phyloP scores from a whole-genome alignment of 176 grass and related monocot genomes.

The Aegilops longissima region DNA sequence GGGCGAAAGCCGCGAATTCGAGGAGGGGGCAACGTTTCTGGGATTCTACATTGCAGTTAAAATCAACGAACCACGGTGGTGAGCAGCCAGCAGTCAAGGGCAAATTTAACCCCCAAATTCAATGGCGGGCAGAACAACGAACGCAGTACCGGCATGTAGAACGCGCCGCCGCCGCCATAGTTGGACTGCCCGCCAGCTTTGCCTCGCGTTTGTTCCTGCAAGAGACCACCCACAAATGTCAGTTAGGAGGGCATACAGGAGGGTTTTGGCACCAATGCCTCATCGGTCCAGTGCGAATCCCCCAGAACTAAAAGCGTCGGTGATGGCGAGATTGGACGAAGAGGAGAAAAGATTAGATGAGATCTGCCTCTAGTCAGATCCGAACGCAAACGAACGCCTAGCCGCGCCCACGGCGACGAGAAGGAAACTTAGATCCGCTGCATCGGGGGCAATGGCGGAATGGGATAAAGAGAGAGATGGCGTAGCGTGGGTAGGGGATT shows the following conservation, averaged over 20 bases:
- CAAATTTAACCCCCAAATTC: not conserved
- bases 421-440: slow-evolving; percentile 28
- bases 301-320: not conserved
- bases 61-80: not conserved
- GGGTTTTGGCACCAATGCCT: slow-evolving; percentile 22
- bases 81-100: not conserved
- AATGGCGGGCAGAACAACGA: not conserved
- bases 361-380: slow-evolving; percentile 36
- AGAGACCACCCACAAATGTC: not conserved
- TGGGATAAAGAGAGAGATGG: not conserved
- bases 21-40: slow-evolving; percentile 54
- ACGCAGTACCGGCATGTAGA: slow-evolving; percentile 54
- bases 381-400: not conserved
- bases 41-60: slow-evolving; percentile 53
- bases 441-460: slow-evolving; percentile 7
- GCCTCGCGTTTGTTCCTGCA: slow-evolving; percentile 48
- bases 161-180: slow-evolving; percentile 58
- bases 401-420: not conserved
- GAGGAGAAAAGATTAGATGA: slow-evolving; percentile 8
- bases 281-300: not conserved
- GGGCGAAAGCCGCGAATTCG: slow-evolving; percentile 87
- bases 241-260: not conserved
- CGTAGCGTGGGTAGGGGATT: not conserved
- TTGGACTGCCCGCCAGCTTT: slow-evolving; percentile 55
- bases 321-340: not conserved